Percentiles rank a stretch among this genome's conserved stretches.
Conservation (phyloP, 306 rosid genomes). For the Betula pendula region DNA sequence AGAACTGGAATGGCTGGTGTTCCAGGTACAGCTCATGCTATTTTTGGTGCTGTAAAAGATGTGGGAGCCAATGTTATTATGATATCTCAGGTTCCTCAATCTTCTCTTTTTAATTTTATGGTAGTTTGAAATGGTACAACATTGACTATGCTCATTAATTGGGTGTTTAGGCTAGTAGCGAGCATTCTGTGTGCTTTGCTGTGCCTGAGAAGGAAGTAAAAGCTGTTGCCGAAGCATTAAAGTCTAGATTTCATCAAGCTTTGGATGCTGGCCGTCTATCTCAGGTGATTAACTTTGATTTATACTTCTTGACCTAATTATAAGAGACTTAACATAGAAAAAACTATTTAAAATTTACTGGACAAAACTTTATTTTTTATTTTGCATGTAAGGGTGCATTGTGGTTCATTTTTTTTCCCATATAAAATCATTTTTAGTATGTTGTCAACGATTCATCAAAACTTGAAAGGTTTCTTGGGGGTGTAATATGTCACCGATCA, state of each 20-base stretch:
- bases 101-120: conserved; percentile 23
- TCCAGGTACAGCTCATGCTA: conserved; percentile 93
- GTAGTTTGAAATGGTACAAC: conserved; percentile 15
- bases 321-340: not conserved
- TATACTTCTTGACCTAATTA: conserved; percentile 13
- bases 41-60: conserved; percentile 87
- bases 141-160: conserved; percentile 30
- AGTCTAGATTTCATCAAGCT: conserved; percentile 90
- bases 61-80: conserved; percentile 99
- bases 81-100: conserved; percentile 90
- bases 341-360: not conserved
- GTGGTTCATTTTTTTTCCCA: not conserved
- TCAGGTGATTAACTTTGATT: conserved; percentile 60
- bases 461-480: not conserved
- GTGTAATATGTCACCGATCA: too few relatives aligned
- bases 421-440: not conserved
- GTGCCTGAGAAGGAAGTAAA: conserved; percentile 96
- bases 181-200: conserved; percentile 98
- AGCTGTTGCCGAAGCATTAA: conserved; percentile 90
- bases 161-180: conserved; percentile 92
- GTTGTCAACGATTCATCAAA: not conserved
- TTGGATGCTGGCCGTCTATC: conserved; percentile 96
- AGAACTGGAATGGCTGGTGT: conserved; percentile 99
- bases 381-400: not conserved
- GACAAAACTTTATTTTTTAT: not conserved